A percentile compares a stretch with the other conserved stretches of the same genome.
Evolutionary conservation across 257 asterid species (phyloP).

Genomic region (Nicotiana noctiflora): DNA sequence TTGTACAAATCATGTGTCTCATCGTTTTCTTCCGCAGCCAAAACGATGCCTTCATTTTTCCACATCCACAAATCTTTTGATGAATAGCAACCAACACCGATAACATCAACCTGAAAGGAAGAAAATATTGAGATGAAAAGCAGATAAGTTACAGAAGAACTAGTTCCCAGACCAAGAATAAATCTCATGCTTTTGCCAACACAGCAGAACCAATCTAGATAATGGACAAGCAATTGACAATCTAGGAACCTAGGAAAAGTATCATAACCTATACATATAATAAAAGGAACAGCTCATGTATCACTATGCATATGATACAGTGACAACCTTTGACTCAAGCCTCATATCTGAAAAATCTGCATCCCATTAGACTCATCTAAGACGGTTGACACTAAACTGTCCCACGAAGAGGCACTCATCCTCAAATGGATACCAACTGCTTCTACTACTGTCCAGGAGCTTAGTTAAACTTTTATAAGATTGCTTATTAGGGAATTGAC

Average conservation of each 20-base stretch:
- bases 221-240: not conserved
- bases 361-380: not conserved
- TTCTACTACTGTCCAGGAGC: not conserved
- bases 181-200: not conserved
- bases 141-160: not conserved
- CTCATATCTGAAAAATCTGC: not conserved
- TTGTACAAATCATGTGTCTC: conserved; percentile 83
- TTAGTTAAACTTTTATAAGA: not conserved
- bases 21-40: conserved; percentile 58
- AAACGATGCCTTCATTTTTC: conserved; percentile 91
- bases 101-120: conserved; percentile 73
- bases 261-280: not conserved
- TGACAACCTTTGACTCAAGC: not conserved
- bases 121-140: not conserved
- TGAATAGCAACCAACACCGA: conserved; percentile 95
- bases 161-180: not conserved
- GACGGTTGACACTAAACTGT: not conserved
- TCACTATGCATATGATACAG: not conserved
- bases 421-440: not conserved
- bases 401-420: not conserved
- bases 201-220: not conserved
- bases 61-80: conserved; percentile 92
- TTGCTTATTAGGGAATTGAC: not conserved
- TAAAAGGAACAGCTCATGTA: not conserved
- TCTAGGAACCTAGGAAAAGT: not conserved